phyloP scores from a whole-genome alignment of 768 basidiomycete genomes.

The Lactarius tabidus region DNA sequence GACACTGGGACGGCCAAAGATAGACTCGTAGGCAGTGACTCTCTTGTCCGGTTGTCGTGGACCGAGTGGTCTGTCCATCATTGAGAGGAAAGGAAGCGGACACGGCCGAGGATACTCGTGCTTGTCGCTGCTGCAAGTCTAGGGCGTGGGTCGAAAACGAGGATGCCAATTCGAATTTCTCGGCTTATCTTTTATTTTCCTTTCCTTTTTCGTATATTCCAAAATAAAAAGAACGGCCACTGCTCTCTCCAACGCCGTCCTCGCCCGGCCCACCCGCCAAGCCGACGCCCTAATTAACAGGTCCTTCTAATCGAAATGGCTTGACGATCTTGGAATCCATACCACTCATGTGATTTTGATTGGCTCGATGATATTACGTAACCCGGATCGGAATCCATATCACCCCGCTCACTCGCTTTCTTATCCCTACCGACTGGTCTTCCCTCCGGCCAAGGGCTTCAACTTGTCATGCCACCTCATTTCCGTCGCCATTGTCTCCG shows the following conservation, averaged over 20 bases:
- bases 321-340: neutral
- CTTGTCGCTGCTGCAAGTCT: neutral
- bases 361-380: neutral
- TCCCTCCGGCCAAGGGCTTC: neutral
- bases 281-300: neutral
- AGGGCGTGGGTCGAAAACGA: slow-evolving; percentile 6
- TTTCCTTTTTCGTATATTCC: neutral
- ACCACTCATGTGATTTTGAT: neutral
- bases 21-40: slow-evolving; percentile 77
- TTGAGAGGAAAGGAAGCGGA: slow-evolving; percentile 8
- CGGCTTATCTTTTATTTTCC: neutral
- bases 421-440: neutral
- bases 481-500: neutral
- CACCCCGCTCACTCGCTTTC: neutral
- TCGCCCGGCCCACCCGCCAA: neutral
- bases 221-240: neutral
- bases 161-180: neutral
- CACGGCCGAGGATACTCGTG: neutral
- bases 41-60: slow-evolving; percentile 68
- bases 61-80: slow-evolving; percentile 55
- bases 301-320: neutral
- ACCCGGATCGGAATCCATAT: neutral
- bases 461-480: neutral
- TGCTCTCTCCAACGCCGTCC: neutral
- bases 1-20: slow-evolving; percentile 74